Evolutionary conservation across 2,329 filamentous ascomycete genomes (phyloP).

Genomic region (Metarhizium humberi): DNA sequence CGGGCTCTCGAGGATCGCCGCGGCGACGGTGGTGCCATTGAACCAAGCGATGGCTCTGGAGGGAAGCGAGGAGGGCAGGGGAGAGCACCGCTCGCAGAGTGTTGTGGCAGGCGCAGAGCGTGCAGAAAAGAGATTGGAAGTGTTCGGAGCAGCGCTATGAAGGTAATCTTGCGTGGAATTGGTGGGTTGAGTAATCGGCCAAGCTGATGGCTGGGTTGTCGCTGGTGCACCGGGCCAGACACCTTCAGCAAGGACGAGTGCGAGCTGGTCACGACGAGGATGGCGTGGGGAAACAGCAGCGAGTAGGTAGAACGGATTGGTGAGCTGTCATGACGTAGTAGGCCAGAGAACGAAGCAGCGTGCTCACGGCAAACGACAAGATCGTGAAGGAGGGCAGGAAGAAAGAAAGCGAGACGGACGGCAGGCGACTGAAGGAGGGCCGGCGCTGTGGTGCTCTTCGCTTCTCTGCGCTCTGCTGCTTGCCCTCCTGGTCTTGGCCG

Average conservation of each 20-base stretch:
- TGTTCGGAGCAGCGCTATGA: background rate
- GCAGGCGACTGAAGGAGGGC: slow-evolving; percentile 3
- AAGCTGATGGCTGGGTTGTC: slow-evolving; percentile 11
- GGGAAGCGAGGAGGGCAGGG: slow-evolving; percentile 12
- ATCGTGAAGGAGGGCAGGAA: slow-evolving; percentile 1
- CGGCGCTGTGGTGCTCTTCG: background rate
- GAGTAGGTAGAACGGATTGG: slow-evolving; percentile 2
- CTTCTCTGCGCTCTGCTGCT: background rate
- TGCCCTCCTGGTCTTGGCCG: too few species aligned
- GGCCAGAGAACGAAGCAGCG: slow-evolving; percentile 3
- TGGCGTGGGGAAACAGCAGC: slow-evolving; percentile 4
- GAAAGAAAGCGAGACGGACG: slow-evolving; percentile 2
- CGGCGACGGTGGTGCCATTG: slow-evolving; percentile 58
- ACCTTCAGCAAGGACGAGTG: slow-evolving; percentile 2
- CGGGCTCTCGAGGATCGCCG: slow-evolving; percentile 89
- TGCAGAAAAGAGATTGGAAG: background rate
- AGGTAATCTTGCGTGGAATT: background rate
- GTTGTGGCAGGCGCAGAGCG: background rate
- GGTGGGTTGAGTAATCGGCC: slow-evolving; percentile 11
- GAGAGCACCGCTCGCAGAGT: background rate
- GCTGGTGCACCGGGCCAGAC: slow-evolving; percentile 2
- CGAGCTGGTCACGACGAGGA: slow-evolving; percentile 9
- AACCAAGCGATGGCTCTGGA: slow-evolving; percentile 15
- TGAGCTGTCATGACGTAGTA: slow-evolving; percentile 11
- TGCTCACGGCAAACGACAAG: slow-evolving; percentile 6